Evolutionary conservation across 768 basidiomycete species (phyloP).

Genomic region (Serendipita sp.): DNA sequence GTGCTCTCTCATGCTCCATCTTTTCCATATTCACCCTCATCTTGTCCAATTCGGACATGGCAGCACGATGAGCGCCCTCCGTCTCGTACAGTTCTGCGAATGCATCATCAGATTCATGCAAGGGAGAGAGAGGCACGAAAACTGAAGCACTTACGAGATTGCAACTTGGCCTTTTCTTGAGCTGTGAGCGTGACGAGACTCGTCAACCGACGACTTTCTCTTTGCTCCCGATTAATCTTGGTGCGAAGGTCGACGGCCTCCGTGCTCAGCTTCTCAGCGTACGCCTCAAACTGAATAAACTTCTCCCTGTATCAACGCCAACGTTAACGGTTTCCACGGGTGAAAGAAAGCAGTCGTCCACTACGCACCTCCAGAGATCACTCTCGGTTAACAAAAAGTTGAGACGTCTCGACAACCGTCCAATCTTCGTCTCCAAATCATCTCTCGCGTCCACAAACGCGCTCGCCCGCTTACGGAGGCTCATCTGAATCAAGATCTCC

Average conservation of each 20-base stretch:
- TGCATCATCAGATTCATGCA: neutral
- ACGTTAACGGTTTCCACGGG: too few relatives aligned
- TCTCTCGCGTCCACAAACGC: slow-evolving; percentile 90
- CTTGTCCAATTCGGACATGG: slow-evolving; percentile 59
- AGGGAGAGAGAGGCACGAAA: slow-evolving; percentile 7
- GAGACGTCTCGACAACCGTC: slow-evolving; percentile 64
- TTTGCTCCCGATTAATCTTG: slow-evolving; percentile 84
- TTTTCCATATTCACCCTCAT: slow-evolving; percentile 77
- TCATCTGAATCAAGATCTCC: slow-evolving; percentile 72
- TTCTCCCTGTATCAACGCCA: slow-evolving; percentile 34
- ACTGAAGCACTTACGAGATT: slow-evolving; percentile 51
- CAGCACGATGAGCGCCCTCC: slow-evolving; percentile 65
- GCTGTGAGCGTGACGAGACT: slow-evolving; percentile 63
- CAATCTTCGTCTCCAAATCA: slow-evolving; percentile 88
- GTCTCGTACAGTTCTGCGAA: slow-evolving; percentile 64
- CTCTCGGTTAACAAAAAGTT: slow-evolving; percentile 88
- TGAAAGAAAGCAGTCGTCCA: neutral
- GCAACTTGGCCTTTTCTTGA: slow-evolving; percentile 62
- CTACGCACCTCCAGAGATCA: slow-evolving; percentile 52
- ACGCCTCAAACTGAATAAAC: slow-evolving; percentile 86
- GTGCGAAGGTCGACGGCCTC: slow-evolving; percentile 73
- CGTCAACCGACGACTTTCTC: slow-evolving; percentile 73
- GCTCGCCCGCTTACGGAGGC: slow-evolving; percentile 85
- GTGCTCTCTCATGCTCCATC: slow-evolving; percentile 76
- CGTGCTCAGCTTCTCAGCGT: slow-evolving; percentile 75